These are phyloP conservation scores for Sergeia podlipaevii DNA, from an alignment of 208 protist genomes.

Conservation along the genomic window DNA sequence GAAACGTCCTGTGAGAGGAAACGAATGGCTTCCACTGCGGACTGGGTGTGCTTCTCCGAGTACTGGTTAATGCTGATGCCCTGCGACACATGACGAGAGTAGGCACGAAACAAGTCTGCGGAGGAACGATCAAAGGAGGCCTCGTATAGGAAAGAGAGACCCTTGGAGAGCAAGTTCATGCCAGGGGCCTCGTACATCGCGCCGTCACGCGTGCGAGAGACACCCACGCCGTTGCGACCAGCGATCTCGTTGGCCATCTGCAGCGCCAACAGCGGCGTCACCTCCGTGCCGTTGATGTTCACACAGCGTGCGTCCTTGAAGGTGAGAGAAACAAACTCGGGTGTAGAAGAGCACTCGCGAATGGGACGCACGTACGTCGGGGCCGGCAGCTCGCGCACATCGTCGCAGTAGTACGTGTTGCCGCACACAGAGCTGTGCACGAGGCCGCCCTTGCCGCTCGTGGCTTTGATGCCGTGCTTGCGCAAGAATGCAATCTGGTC, in stretches of 20 bases:
- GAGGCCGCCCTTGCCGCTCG: conserved; percentile 26
- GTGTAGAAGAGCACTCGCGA: conserved; percentile 52
- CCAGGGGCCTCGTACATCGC: conserved; percentile 90
- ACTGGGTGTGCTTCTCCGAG: conserved; percentile 83
- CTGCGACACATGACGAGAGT: conserved; percentile 71
- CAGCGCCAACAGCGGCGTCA: conserved; percentile 78
- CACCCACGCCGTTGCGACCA: conserved; percentile 82
- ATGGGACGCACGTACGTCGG: conserved; percentile 59
- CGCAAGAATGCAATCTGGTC: conserved; percentile 80
- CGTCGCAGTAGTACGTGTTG: conserved; percentile 72
- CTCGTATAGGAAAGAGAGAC: conserved; percentile 83
- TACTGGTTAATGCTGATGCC: conserved; percentile 62
- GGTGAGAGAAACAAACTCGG: conserved; percentile 83
- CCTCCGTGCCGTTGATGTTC: conserved; percentile 77
- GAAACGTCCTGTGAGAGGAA: conserved; percentile 62
- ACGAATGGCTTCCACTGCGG: conserved; percentile 78
- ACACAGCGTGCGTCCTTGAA: conserved; percentile 73
- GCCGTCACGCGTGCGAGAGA: conserved; percentile 73
- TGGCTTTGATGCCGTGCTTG: conserved; percentile 72
- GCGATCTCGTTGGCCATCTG: conserved; percentile 87
- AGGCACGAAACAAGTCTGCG: conserved; percentile 68
- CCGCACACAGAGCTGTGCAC: conserved; percentile 88
- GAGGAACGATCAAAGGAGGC: conserved; percentile 78
- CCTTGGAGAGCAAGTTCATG: conserved; percentile 76
- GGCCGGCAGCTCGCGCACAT: conserved; percentile 43